Percentiles rank a stretch among this genome's conserved stretches.
Conservation (phyloP, 768 basidiomycete species). For the Leccinum uliginosum region DNA sequence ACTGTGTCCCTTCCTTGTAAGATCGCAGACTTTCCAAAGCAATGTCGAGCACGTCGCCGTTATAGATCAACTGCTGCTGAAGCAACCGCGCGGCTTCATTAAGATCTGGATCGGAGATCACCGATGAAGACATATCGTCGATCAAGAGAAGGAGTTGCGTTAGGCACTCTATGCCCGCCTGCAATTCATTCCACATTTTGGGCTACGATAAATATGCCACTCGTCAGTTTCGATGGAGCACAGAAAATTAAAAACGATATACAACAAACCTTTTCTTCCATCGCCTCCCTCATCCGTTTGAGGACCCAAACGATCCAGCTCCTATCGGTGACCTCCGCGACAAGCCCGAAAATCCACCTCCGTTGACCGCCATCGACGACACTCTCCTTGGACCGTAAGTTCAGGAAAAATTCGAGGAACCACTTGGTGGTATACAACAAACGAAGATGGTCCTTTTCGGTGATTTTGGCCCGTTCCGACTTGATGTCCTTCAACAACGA, state of each 20-base stretch:
- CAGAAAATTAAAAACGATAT: conserved; percentile 4
- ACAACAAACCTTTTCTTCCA: conserved; percentile 79
- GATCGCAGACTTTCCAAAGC: conserved; percentile 70
- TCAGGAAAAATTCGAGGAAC: conserved; percentile 88
- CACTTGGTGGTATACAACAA: conserved; percentile 85
- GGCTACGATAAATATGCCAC: conserved; percentile 49
- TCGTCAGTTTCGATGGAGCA: conserved; percentile 2
- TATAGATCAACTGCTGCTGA: conserved; percentile 91
- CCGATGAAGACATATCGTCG: conserved; percentile 68
- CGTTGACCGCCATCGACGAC: conserved; percentile 20
- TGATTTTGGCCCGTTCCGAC: conserved; percentile 85
- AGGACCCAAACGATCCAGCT: conserved; percentile 90
- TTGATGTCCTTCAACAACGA: conserved; percentile 89
- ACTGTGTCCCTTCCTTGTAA: conserved; percentile 80
- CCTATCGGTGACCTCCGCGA: conserved; percentile 84
- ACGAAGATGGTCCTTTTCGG: conserved; percentile 92
- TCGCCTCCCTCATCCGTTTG: conserved; percentile 79
- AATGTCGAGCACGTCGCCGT: conserved; percentile 90
- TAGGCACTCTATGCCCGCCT: conserved; percentile 91
- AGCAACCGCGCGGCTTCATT: conserved; percentile 75
- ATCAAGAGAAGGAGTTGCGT: conserved; percentile 89
- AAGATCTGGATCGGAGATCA: conserved; percentile 38
- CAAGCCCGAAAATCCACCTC: conserved; percentile 64
- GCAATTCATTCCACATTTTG: conserved; percentile 89
- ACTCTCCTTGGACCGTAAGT: conserved; percentile 37